Evolutionary conservation across 2,329 filamentous ascomycete species (phyloP).

Genomic region (Fusarium chuoi): DNA sequence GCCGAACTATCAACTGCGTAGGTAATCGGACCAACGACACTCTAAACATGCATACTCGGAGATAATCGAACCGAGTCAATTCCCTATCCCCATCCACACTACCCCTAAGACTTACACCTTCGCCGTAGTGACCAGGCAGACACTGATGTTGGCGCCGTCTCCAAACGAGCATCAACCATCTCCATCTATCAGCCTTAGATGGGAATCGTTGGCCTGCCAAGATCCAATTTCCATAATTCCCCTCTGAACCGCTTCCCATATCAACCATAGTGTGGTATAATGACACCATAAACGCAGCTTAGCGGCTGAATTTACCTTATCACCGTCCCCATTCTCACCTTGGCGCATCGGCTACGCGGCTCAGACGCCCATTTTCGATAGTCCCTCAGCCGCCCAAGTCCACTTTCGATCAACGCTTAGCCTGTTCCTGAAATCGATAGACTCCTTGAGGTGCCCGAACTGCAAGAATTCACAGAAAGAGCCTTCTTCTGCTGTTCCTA

Average conservation of each 20-base stretch:
- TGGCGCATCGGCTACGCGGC: constrained; percentile 28
- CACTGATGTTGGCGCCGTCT: neutral
- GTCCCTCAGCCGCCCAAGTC: constrained; percentile 15
- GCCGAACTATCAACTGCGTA: neutral
- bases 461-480: constrained; percentile 11
- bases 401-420: constrained; percentile 36
- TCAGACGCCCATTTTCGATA: constrained; percentile 22
- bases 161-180: neutral
- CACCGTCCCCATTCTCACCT: constrained; percentile 8
- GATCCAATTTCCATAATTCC: constrained; percentile 16
- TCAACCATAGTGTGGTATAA: neutral
- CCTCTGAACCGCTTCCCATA: constrained; percentile 9
- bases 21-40: neutral
- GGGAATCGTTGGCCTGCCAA: constrained; percentile 11
- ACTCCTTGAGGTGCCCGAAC: constrained; percentile 7
- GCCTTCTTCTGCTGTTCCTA: constrained; percentile 5
- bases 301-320: neutral
- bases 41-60: neutral
- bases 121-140: neutral
- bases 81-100: neutral
- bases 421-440: constrained; percentile 47
- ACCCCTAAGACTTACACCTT: neutral
- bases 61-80: neutral
- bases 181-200: neutral
- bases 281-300: constrained; percentile 12